phyloP scores from a whole-genome alignment of 2,329 filamentous ascomycete species.

The Claviceps digitariae region DNA sequence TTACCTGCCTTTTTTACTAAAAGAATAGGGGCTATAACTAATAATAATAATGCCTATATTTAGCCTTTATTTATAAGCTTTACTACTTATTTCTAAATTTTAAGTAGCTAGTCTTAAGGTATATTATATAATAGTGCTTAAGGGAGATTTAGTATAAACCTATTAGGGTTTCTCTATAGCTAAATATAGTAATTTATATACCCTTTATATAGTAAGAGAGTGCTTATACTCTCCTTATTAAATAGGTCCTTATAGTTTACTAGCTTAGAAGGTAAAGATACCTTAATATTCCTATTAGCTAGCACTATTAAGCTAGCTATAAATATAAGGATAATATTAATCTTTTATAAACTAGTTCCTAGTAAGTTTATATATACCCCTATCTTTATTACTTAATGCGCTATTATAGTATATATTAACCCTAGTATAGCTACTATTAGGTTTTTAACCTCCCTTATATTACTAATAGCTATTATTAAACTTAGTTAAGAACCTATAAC shows the following conservation, averaged over 20 bases:
- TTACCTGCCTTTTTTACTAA: background rate
- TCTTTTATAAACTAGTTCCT: no score
- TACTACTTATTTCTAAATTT: background rate
- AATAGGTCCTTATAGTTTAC: background rate
- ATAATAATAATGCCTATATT: background rate
- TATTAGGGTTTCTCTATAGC: background rate
- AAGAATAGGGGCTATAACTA: background rate
- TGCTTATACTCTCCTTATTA: background rate
- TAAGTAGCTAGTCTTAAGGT: background rate
- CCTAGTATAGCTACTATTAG: no score
- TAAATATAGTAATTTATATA: background rate
- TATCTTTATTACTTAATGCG: no score
- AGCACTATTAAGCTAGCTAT: no score
- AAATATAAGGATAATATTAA: no score
- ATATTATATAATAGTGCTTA: background rate
- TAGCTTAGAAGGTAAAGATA: no score
- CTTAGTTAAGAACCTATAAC: no score
- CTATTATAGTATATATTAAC: no score
- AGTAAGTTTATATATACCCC: no score
- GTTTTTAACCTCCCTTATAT: no score
- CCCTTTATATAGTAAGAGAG: background rate
- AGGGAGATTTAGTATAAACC: background rate
- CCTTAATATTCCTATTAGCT: no score
- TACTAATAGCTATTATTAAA: no score
- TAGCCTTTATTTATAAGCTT: background rate